These are phyloP conservation scores for Echinosophora koreensis DNA, from an alignment of 306 rosid genomes.

Conservation along the genomic window DNA sequence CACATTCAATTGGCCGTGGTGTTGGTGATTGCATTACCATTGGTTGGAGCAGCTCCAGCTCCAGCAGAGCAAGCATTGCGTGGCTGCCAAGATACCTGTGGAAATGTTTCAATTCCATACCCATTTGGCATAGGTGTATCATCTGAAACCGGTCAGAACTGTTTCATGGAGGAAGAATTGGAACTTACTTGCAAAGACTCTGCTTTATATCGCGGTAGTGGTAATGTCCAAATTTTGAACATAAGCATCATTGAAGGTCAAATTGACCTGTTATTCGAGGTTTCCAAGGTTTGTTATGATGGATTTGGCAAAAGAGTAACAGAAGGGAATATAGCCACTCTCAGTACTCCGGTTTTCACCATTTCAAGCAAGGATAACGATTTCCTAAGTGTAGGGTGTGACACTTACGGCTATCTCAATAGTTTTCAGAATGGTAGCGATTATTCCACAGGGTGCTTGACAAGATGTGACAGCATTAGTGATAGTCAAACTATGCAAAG, in stretches of 20 bases:
- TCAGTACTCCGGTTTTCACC: neutral
- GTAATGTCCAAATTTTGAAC: neutral
- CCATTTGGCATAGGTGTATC: neutral
- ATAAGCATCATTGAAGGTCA: neutral
- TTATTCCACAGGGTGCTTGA: neutral
- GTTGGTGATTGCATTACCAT: neutral
- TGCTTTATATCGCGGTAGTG: neutral
- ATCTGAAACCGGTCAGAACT: neutral
- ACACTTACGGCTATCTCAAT: constrained; percentile 25
- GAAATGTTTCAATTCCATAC: constrained; percentile 4
- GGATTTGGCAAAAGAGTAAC: too few relatives aligned
- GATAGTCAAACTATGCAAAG: neutral
- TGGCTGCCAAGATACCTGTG: neutral
- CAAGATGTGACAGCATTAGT: neutral
- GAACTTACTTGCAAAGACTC: neutral
- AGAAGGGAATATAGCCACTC: too few relatives aligned
- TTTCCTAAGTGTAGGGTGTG: constrained; percentile 45
- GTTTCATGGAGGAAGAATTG: neutral
- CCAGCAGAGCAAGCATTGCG: neutral
- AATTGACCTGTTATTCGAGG: neutral
- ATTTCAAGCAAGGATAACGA: constrained; percentile 44
- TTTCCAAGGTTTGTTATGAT: neutral
- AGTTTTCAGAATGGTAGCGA: neutral
- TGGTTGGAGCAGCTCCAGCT: neutral
- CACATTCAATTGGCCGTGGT: neutral